Conservation (phyloP, 2,329 filamentous ascomycete species). For the Neopestalotiopsis sp. region DNA sequence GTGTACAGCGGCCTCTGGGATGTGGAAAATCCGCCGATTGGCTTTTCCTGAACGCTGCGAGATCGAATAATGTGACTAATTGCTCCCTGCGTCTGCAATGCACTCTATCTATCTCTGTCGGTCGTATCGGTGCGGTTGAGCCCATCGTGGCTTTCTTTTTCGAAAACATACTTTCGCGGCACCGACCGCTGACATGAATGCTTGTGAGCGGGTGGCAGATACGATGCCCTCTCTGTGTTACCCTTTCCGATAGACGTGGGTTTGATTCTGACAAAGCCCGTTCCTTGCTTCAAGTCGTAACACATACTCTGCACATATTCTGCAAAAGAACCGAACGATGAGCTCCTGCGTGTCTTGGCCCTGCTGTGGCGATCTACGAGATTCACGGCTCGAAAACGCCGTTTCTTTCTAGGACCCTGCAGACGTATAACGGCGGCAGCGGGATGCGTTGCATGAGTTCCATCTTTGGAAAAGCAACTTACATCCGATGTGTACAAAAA, state of each 20-base stretch:
- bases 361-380: not conserved
- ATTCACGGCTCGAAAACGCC: not conserved
- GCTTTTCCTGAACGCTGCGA: not conserved
- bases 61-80: not conserved
- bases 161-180: not conserved
- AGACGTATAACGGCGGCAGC: constrained; percentile 1
- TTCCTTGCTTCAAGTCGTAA: not conserved
- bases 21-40: not conserved
- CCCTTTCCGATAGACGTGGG: not conserved
- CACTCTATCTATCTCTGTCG: not conserved
- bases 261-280: not conserved
- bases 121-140: not conserved
- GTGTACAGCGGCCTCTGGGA: not conserved
- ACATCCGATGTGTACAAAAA: not conserved
- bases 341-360: not conserved
- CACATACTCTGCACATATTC: not conserved
- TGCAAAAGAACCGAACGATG: not conserved
- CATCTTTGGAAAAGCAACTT: not conserved
- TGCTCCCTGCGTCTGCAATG: not conserved
- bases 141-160: not conserved
- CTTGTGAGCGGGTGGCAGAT: not conserved
- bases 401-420: not conserved
- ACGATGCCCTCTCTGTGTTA: not conserved
- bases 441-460: not conserved
- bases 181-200: not conserved